A percentile compares a stretch with the other conserved stretches of the same genome.
Conservation (phyloP, 352 stramenopile genomes). For the Phytophthora pinifolia region DNA sequence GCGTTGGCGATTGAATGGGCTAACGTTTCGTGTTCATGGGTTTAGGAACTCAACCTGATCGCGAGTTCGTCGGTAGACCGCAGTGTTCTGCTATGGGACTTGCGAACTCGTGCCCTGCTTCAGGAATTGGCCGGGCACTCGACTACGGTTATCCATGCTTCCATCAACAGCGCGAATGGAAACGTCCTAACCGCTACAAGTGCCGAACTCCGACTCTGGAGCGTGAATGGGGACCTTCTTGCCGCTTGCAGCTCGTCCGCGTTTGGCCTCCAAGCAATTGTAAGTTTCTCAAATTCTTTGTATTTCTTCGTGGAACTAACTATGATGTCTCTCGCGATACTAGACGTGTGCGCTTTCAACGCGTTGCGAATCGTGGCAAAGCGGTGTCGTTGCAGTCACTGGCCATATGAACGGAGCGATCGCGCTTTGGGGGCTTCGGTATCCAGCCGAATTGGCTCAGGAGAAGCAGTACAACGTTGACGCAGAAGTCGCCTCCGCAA, state of each 20-base stretch:
- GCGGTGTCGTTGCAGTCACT: constrained; percentile 63
- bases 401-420: constrained; percentile 76
- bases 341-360: constrained; percentile 65
- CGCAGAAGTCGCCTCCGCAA: background rate
- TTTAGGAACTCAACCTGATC: constrained; percentile 66
- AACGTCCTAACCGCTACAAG: constrained; percentile 59
- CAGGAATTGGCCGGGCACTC: constrained; percentile 61
- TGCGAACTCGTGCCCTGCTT: constrained; percentile 56
- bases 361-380: constrained; percentile 74
- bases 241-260: constrained; percentile 42
- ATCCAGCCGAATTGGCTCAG: constrained; percentile 51
- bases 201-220: constrained; percentile 67
- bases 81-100: constrained; percentile 68
- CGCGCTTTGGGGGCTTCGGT: constrained; percentile 64
- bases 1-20: no score
- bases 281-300: constrained; percentile 25
- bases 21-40: background rate
- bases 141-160: constrained; percentile 48
- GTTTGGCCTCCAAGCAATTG: constrained; percentile 54
- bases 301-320: constrained; percentile 1
- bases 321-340: no score
- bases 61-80: constrained; percentile 59
- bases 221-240: constrained; percentile 77
- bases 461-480: constrained; percentile 27
- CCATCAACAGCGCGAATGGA: constrained; percentile 68